Base-by-base conservation (phyloP, 352 stramenopile species). In the Pythium myriotylum region DNA sequence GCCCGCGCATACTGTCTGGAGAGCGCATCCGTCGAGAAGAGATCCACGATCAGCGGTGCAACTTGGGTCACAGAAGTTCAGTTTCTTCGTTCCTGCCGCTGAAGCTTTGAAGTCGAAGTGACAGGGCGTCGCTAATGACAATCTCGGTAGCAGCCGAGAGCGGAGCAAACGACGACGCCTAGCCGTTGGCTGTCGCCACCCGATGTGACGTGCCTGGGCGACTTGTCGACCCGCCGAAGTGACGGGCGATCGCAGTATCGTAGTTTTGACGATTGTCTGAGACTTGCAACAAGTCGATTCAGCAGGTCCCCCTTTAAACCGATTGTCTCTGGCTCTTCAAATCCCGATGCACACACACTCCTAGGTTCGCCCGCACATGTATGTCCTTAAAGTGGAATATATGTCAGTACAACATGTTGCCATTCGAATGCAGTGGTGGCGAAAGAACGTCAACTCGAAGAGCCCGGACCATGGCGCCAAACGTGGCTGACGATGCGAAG, bases 401-500 rank as follows among this genome's bases (percentile, higher is more conserved):
- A 46, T 51, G 58, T 54, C 48, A 59, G 27, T 54, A 35, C 10
- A 37, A 27, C 6, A 52, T 49, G 24, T 57, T 52, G 43, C 42
- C 45, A 12, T 43, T 26, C 19, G 49, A 67, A 67, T 67, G 60
- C 47, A 47, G 58, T 68, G 61, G 61, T 63, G 46, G 54, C 61
- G 29, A 68, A 63, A 54, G 61, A 40, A 20, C 51, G 40, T 37
- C n/a, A 51, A 16, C 32, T 37, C 29, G 4, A 26, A 48, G 5
- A 29, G 26, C 37, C 17, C 46, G 23, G 40, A 41, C 48, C 13
- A 70, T 65, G 62, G 62, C 50, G 37, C 20, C 62, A 16, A 59
- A 27, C 49, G 22, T 54, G 14, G 54, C 41, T 7, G 64, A 72
- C 51, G 58, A 64, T 20, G 58, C 19, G 33, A 92, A 91, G 72